These are phyloP conservation scores for Sapria himalayana DNA, from an alignment of 345 rosid genomes.

Conservation along the genomic window DNA sequence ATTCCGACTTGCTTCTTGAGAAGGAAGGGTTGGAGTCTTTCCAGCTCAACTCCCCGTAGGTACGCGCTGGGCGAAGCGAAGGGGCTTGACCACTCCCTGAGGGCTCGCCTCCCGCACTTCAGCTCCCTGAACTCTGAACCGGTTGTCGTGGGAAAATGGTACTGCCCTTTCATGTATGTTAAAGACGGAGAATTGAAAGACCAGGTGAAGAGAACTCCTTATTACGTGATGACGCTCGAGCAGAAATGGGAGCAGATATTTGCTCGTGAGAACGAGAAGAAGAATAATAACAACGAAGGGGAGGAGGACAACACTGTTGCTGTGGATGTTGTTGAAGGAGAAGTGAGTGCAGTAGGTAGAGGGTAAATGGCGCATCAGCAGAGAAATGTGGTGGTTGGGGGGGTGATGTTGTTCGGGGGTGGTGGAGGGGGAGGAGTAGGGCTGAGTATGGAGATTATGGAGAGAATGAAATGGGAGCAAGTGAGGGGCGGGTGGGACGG, in stretches of 20 bases:
- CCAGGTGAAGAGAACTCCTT: conserved; percentile 36
- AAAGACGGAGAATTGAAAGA: conserved; percentile 22
- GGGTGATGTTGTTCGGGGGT: conserved; percentile 35
- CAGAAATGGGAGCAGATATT: conserved; percentile 54
- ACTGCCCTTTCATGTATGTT: conserved; percentile 49
- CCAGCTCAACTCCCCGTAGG: conserved; percentile 15
- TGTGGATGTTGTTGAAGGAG: conserved; percentile 22
- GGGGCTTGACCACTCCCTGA: conserved; percentile 37
- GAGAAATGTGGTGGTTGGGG: conserved; percentile 14
- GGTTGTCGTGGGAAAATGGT: conserved; percentile 47
- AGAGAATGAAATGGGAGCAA: conserved; percentile 46
- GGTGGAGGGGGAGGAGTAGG: conserved; percentile 20
- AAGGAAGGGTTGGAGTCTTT: conserved; percentile 42
- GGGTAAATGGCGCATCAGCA: conserved; percentile 24
- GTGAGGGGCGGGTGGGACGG: conserved; percentile 53
- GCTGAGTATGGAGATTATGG: conserved; percentile 33
- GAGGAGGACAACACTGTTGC: conserved; percentile 12
- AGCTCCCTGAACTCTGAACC: conserved; percentile 17
- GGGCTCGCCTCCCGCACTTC: conserved; percentile 30
- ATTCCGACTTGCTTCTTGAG: conserved; percentile 37
- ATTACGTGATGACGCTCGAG: conserved; percentile 39
- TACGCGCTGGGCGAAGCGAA: conserved; percentile 30
- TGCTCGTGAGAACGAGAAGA: conserved; percentile 12
- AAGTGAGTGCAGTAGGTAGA: conserved; percentile 19
- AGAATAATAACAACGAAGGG: neutral